Conservation (phyloP, 441 rosid genomes). For the Arabidopsis lyrata region DNA sequence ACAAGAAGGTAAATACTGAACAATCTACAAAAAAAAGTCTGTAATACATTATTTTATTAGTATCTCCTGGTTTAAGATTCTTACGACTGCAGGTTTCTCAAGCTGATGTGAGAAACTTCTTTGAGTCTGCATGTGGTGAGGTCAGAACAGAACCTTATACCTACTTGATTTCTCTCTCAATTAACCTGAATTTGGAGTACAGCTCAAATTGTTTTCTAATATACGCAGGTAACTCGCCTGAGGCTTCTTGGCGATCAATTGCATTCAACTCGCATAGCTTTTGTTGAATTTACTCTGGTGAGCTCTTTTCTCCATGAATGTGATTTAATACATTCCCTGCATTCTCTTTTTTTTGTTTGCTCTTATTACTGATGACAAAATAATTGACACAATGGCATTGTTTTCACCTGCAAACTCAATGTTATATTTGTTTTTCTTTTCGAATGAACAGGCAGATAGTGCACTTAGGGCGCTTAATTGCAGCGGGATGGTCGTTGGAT, state of each 20-base stretch:
- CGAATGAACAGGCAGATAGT: constrained; percentile 63
- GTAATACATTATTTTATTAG: background rate
- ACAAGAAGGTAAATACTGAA: constrained; percentile 56
- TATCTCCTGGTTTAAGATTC: background rate
- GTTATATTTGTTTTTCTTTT: background rate
- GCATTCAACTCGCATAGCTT: constrained; percentile 76
- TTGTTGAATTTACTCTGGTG: constrained; percentile 76
- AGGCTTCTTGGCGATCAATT: constrained; percentile 74
- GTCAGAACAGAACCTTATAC: constrained; percentile 44
- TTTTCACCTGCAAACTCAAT: background rate
- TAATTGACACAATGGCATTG: no score
- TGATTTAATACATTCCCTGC: no score
- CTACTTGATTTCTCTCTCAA: background rate
- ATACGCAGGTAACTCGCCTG: constrained; percentile 66
- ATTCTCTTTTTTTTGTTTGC: no score
- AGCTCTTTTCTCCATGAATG: constrained; percentile 30
- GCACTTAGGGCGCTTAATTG: constrained; percentile 69
- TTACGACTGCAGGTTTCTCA: constrained; percentile 59
- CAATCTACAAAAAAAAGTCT: background rate
- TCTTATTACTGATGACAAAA: no score
- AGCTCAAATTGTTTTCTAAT: constrained; percentile 12
- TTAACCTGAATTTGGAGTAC: background rate
- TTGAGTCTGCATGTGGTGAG: constrained; percentile 73
- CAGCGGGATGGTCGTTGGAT: constrained; percentile 58
- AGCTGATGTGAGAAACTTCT: constrained; percentile 66